phyloP scores from a whole-genome alignment of 2,329 filamentous ascomycete genomes.

The Gaeumannomyces tritici region DNA sequence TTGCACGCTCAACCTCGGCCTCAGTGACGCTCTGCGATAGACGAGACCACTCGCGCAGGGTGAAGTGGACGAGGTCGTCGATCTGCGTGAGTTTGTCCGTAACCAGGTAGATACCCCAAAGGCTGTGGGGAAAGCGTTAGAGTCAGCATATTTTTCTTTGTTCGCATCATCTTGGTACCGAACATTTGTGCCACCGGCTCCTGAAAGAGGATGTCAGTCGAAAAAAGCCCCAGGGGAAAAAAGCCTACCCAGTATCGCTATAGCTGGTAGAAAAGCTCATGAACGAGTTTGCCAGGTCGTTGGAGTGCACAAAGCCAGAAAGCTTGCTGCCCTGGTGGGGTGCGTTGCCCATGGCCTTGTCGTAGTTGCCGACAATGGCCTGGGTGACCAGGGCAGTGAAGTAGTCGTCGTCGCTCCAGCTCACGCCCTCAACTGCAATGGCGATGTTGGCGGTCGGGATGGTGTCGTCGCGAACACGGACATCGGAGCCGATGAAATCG shows the following conservation, averaged over 20 bases:
- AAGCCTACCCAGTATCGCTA: slow-evolving; percentile 86
- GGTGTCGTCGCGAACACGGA: slow-evolving; percentile 91
- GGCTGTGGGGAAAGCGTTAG: slow-evolving; percentile 43
- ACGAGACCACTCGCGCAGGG: slow-evolving; percentile 95
- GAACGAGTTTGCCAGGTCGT: slow-evolving; percentile 97
- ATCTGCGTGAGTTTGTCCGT: slow-evolving; percentile 79
- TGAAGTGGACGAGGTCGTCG: slow-evolving; percentile 96
- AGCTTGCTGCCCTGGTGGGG: slow-evolving; percentile 98
- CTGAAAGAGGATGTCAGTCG: not conserved
- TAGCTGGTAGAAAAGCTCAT: slow-evolving; percentile 99
- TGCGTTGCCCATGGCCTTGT: slow-evolving; percentile 96
- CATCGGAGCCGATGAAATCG: slow-evolving; percentile 93
- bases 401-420: slow-evolving; percentile 99
- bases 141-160: not conserved
- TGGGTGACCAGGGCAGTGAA: slow-evolving; percentile 96
- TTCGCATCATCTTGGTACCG: not conserved
- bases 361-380: slow-evolving; percentile 99
- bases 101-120: slow-evolving; percentile 99
- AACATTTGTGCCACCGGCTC: not conserved
- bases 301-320: slow-evolving; percentile 85
- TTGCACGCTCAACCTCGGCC: slow-evolving; percentile 93
- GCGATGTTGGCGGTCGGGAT: slow-evolving; percentile 96
- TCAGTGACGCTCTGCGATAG: slow-evolving; percentile 80
- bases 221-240: not conserved
- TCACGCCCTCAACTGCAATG: slow-evolving; percentile 97